These are phyloP conservation scores for Rhynchosporium agropyri DNA, from an alignment of 2,329 filamentous ascomycete genomes.

Conservation along the genomic window DNA sequence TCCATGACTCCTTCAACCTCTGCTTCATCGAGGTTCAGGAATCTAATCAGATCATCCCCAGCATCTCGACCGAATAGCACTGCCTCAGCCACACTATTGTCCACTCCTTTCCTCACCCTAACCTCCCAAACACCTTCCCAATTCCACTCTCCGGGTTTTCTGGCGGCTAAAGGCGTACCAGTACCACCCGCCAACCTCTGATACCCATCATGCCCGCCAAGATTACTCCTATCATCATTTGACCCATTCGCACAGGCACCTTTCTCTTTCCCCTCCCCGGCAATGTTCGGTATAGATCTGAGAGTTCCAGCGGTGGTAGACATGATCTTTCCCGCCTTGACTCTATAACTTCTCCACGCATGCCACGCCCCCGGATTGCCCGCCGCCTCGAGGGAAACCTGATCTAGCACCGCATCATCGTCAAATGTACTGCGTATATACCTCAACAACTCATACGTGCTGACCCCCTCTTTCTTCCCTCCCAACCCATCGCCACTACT, in stretches of 20 bases:
- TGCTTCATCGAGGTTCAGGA: slow-evolving; percentile 63
- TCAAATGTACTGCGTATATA: slow-evolving; percentile 86
- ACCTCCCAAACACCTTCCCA: slow-evolving; percentile 98
- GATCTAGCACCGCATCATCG: slow-evolving; percentile 74
- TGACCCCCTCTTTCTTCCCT: slow-evolving; percentile 36
- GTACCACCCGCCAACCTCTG: slow-evolving; percentile 31
- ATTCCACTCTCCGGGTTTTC: slow-evolving; percentile 85
- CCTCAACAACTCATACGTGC: slow-evolving; percentile 69
- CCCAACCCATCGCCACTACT: slow-evolving; percentile 22
- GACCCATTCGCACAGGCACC: slow-evolving; percentile 14
- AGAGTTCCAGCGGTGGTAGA: background rate
- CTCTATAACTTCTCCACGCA: slow-evolving; percentile 79
- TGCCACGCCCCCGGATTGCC: slow-evolving; percentile 93
- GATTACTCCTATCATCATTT: slow-evolving; percentile 23
- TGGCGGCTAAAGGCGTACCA: slow-evolving; percentile 26
- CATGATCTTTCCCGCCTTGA: slow-evolving; percentile 50
- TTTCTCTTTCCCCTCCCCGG: background rate
- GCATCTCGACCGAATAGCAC: slow-evolving; percentile 71
- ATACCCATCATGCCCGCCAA: slow-evolving; percentile 26
- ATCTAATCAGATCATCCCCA: slow-evolving; percentile 74
- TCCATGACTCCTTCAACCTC: slow-evolving; percentile 61
- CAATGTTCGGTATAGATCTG: background rate
- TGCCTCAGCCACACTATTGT: slow-evolving; percentile 75
- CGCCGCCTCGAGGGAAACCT: slow-evolving; percentile 76
- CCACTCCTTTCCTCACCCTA: slow-evolving; percentile 77